Percentiles rank a stretch among this genome's conserved stretches.
phyloP scores from a whole-genome alignment of 148 eudicot genomes.

The Rhododendron kiyosumense region DNA sequence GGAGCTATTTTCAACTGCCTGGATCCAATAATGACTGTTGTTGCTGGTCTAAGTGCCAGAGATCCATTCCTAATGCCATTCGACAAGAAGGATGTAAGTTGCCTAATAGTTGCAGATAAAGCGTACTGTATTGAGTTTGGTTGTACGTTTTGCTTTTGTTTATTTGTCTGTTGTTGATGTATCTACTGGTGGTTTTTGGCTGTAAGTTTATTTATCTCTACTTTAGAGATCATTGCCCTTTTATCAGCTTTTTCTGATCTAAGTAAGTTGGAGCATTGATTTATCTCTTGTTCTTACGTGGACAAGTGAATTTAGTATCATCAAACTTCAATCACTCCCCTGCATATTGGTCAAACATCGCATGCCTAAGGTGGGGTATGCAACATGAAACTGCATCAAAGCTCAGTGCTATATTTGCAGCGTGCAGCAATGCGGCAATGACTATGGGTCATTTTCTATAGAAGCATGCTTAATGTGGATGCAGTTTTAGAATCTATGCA shows the following conservation, averaged over 20 bases:
- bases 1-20: conserved; percentile 94
- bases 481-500: not conserved
- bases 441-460: too few relatives aligned
- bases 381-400: not conserved
- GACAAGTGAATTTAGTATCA: not conserved
- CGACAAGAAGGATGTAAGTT: conserved; percentile 90
- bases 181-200: not conserved
- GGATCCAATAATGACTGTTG: conserved; percentile 92
- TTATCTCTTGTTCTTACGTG: not conserved
- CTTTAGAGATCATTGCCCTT: not conserved
- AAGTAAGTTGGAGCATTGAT: not conserved
- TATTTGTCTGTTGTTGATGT: conserved; percentile 3
- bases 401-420: not conserved
- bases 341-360: not conserved
- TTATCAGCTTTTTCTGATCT: not conserved
- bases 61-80: conserved; percentile 88
- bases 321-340: not conserved
- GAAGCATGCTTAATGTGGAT: not conserved
- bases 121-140: not conserved
- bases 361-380: not conserved
- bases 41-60: conserved; percentile 91
- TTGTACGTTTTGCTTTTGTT: not conserved
- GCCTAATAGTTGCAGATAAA: not conserved
- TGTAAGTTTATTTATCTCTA: not conserved
- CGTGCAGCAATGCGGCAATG: not conserved